phyloP scores from a whole-genome alignment of 1,284 basidiomycete genomes.

The Apiotrichum porosum region DNA sequence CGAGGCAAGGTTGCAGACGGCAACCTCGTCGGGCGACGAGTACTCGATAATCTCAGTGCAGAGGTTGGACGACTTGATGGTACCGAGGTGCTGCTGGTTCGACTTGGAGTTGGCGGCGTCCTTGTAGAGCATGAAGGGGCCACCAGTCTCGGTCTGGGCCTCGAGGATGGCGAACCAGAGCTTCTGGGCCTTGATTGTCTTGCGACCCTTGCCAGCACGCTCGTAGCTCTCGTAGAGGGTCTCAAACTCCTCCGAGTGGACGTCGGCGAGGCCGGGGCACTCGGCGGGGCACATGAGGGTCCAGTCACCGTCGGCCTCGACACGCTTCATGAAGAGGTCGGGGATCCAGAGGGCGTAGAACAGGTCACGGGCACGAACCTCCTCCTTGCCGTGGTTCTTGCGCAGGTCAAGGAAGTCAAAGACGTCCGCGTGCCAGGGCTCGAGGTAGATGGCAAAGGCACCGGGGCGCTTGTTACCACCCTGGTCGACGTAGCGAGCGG shows the following conservation, averaged over 20 bases:
- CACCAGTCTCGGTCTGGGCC: conserved; percentile 96
- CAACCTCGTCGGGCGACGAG: conserved; percentile 94
- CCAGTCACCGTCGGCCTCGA: conserved; percentile 84
- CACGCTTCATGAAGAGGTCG: conserved; percentile 97
- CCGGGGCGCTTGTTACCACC: conserved; percentile 99
- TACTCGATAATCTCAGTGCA: conserved; percentile 99
- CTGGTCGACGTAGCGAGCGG: conserved; percentile 98
- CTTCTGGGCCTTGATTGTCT: conserved; percentile 91
- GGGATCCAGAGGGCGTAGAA: conserved; percentile 99
- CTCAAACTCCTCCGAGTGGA: conserved; percentile 89
- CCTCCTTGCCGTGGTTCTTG: conserved; percentile 99
- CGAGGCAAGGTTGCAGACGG: conserved; percentile 98
- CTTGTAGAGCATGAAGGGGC: conserved; percentile 99
- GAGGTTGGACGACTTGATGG: conserved; percentile 98
- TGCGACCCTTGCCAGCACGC: conserved; percentile 77
- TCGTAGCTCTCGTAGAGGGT: conserved; percentile 86
- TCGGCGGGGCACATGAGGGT: conserved; percentile 98
- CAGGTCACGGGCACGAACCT: conserved; percentile 90
- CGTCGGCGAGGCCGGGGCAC: conserved; percentile 84
- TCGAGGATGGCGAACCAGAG: conserved; percentile 98
- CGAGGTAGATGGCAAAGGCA: conserved; percentile 95
- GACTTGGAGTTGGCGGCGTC: conserved; percentile 86
- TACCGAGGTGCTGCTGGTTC: conserved; percentile 98
- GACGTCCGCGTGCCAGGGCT: conserved; percentile 96
- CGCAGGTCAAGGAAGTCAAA: conserved; percentile 97